A percentile compares a stretch with the other conserved stretches of the same genome.
phyloP scores from a whole-genome alignment of 2,329 filamentous ascomycete species.

The Diaporthe amygdali region DNA sequence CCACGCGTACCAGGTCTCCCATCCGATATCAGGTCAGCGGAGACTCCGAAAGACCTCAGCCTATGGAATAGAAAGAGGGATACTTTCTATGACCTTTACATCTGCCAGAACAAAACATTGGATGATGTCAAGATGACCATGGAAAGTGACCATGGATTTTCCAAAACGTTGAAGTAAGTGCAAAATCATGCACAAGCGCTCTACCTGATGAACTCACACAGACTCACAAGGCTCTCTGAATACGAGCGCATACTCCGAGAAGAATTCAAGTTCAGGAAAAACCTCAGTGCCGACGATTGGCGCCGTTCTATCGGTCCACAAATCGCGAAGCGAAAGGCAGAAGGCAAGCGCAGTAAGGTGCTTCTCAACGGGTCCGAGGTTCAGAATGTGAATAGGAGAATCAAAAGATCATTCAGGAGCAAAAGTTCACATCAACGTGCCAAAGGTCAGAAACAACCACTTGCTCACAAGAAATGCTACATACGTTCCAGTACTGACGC shows the following conservation, averaged over 20 bases:
- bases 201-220: background rate
- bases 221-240: background rate
- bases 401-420: background rate
- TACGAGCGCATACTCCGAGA: background rate
- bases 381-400: background rate
- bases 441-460: background rate
- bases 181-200: background rate
- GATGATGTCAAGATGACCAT: background rate
- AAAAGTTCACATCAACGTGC: background rate
- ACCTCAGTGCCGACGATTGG: background rate
- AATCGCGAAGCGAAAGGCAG: background rate
- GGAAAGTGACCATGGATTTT: background rate
- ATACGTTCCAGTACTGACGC: background rate
- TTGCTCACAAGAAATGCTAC: rapidly evolving
- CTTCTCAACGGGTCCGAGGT: background rate
- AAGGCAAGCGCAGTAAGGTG: background rate
- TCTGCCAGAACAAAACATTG: background rate
- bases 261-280: background rate
- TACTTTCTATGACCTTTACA: background rate
- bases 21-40: background rate
- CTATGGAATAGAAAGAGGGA: background rate
- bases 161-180: background rate
- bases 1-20: background rate
- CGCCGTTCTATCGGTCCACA: background rate
- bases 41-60: background rate